Evolutionary conservation across 2,329 filamentous ascomycete species (phyloP), one percentile per base, ranked within the genome.

Genomic region (Pezicula radicicola): DNA sequence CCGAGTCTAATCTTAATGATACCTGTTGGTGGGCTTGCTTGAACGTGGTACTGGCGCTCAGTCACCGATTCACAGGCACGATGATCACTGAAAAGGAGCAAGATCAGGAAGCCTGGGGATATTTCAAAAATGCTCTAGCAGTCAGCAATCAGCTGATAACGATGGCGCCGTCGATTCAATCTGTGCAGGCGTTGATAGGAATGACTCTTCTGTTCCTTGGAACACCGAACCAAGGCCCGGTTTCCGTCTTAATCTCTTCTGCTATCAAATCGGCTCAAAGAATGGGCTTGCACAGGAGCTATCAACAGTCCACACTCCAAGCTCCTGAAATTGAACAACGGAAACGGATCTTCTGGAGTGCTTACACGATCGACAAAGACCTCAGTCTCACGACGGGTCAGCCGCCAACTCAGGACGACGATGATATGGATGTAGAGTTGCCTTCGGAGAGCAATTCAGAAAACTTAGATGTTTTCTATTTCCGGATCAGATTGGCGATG

Each of bases 261-360:
- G 57, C 57, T 13, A 50, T 60, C 30, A 46, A 51, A 19, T 18
- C 54, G 9, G 58, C 58, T 6, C 57, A 60, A n/a, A 25, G 35
- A 1, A 36, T 60, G 40, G 53, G 55, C 3, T 19, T 60, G 19
- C 57, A 60, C 30, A 47, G 58, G 27, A 46, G 35, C 10, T 39
- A 21, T 16, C 46, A 52, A 27, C 9, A 44, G 9, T 27, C 46
- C 6, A 18, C n/a, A n/a, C 46, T 39, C 9, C 19, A n/a, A 19
- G 19, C 46, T 40, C n/a, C 18, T 48, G 46, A 48, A 48, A 48
- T 9, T 28, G 49, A 46, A 40, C 19, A 56, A 35, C 55, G 81
- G 27, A 84, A 81, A 67, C 72, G 81, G 43, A 81, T 85, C 16
- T 84, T 84, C 58, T 85, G 81, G 81, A 84, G 84, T 52, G 81